These are phyloP conservation scores for Suillus luteus DNA, from an alignment of 768 basidiomycete genomes.

Conservation along the genomic window DNA sequence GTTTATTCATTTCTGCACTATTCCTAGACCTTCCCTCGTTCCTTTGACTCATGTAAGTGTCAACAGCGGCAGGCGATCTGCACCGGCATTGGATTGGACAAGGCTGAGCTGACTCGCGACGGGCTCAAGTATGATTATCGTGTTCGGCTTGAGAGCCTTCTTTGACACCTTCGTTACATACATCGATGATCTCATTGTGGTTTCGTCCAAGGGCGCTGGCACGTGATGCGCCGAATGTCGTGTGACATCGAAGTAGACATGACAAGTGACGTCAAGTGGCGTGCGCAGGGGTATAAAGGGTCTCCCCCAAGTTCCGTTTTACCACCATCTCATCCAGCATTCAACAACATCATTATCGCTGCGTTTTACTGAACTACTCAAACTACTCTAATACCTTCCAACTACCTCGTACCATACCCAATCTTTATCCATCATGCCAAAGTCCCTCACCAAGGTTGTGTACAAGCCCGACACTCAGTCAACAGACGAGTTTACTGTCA, in stretches of 20 bases:
- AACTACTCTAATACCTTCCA: conserved; percentile 16
- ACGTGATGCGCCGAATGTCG: conserved; percentile 23
- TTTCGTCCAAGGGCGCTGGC: neutral
- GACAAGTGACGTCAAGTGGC: conserved; percentile 15
- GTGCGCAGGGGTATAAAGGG: conserved; percentile 8
- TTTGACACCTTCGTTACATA: conserved; percentile 10
- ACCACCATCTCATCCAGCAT: neutral
- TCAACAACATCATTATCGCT: conserved; percentile 8
- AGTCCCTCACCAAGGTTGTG: conserved; percentile 64
- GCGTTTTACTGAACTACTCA: conserved; percentile 10
- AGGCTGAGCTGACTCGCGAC: conserved; percentile 8
- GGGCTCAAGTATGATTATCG: neutral
- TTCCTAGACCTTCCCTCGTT: conserved; percentile 53
- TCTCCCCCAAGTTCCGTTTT: neutral
- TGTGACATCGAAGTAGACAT: conserved; percentile 26
- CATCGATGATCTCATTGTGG: neutral
- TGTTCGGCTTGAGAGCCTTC: conserved; percentile 1
- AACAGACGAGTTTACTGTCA: conserved; percentile 70
- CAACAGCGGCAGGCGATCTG: conserved; percentile 16
- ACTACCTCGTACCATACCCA: conserved; percentile 15
- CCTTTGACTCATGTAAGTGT: conserved; percentile 42
- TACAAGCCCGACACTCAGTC: conserved; percentile 78
- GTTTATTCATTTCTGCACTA: conserved; percentile 10
- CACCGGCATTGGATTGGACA: conserved; percentile 27
- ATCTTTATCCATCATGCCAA: conserved; percentile 37